Conservation (phyloP, 768 basidiomycete genomes). For the Hypholoma sublateritium region DNA sequence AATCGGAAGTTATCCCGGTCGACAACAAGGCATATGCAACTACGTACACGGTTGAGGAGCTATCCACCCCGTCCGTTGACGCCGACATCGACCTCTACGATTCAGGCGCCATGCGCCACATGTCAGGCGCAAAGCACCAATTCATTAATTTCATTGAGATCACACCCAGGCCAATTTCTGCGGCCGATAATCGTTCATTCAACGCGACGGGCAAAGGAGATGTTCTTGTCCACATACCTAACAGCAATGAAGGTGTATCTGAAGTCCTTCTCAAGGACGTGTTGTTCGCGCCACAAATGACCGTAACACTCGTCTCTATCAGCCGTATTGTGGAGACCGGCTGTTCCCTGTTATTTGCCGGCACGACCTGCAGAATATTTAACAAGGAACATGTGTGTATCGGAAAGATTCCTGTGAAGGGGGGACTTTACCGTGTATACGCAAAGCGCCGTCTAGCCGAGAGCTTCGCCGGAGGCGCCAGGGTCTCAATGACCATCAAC, state of each 20-base stretch:
- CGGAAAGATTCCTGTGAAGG: constrained; percentile 15
- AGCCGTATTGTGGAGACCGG: constrained; percentile 26
- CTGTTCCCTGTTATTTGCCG: constrained; percentile 20
- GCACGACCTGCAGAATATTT: constrained; percentile 24
- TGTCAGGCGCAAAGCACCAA: constrained; percentile 29
- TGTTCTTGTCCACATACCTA: constrained; percentile 24
- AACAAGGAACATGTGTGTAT: constrained; percentile 14
- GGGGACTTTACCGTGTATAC: neutral
- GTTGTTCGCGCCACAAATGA: constrained; percentile 28
- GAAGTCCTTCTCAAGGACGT: constrained; percentile 28
- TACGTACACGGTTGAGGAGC: too few species aligned
- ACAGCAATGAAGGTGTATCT: constrained; percentile 13
- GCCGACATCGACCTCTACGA: constrained; percentile 30
- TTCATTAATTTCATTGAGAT: constrained; percentile 30
- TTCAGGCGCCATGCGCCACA: constrained; percentile 36
- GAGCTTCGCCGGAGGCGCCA: neutral
- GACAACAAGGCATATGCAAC: too few species aligned
- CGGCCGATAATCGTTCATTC: constrained; percentile 28
- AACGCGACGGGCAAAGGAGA: constrained; percentile 31
- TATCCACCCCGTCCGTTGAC: neutral
- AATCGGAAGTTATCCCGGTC: too few species aligned
- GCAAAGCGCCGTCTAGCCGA: neutral
- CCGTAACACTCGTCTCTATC: constrained; percentile 31
- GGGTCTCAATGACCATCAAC: neutral
- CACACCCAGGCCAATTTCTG: constrained; percentile 24